Evolutionary conservation across 495 filamentous ascomycete species (phyloP), one percentile per base, ranked within the genome.

Genomic region (Talaromyces proteolyticus): DNA sequence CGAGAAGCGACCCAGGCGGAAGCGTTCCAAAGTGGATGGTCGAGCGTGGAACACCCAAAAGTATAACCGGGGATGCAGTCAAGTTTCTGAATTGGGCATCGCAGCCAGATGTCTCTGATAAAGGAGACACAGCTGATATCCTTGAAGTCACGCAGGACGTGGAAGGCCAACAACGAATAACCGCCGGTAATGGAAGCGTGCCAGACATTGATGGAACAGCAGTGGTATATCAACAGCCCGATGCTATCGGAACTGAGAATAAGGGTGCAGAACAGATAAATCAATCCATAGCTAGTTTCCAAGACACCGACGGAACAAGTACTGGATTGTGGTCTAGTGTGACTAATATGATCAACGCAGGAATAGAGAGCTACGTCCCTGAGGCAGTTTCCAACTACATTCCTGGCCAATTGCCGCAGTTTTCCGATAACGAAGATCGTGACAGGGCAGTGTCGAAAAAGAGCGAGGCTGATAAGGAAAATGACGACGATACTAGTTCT

Each of bases 21-120:
- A 93, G 80, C 47, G 91, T 96, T 6, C 92, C 92, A 0, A 78
- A 88, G 22, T 97, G 93, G 69, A 88, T 97, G 85, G 87, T 97
- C 18, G 93, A 96, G 64, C 82, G 90, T 59, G 88, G 88, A 36
- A 97, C 92, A 1, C 92, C 92, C 0, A 79, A 76, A 10, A 86
- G 89, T 17, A 94, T 97, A 53, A 81, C 89, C 14, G 68, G 71
- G 20, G 92, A 96, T 62, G 89, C 91, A 0, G 78, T 73, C 45
- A 92, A 89, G 67, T 96, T 97, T 56, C 58, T 97, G 4, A 75
- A 91, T 44, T 96, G 92, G 92, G 82, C 91, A 6, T 76, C 78
- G 44, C 67, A 76, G 24, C 78, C 78, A 44, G 53, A 59, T n/a
- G 74, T 73, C 24, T 60, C 60, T 4, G 67, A 69, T 20, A 59